phyloP scores from a whole-genome alignment of 1,139 yeast genomes.

The Blastobotrys buckinghamii region DNA sequence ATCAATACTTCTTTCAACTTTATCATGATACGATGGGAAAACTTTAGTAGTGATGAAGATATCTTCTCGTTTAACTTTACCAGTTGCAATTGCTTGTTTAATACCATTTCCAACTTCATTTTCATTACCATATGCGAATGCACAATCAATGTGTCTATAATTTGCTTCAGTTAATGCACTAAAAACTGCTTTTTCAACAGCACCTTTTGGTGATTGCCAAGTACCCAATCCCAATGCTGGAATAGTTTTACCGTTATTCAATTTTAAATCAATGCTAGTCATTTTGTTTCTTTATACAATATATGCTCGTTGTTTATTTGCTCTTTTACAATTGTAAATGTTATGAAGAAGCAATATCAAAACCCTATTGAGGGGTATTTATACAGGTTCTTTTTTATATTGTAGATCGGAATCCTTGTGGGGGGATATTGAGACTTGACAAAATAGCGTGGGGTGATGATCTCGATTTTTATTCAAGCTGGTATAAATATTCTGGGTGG shows the following conservation, averaged over 20 bases:
- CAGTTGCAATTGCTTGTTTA: conserved; percentile 50
- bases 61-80: conserved; percentile 64
- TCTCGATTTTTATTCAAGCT: too few relatives aligned
- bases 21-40: conserved; percentile 62
- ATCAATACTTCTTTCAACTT: conserved; percentile 55
- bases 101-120: conserved; percentile 50
- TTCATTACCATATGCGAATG: conserved; percentile 63
- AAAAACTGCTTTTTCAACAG: conserved; percentile 55
- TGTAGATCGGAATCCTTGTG: not conserved
- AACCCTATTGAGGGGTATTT: not conserved
- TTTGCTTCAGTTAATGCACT: conserved; percentile 63
- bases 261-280: conserved; percentile 19
- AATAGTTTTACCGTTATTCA: conserved; percentile 59
- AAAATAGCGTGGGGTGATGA: not conserved
- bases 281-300: not conserved
- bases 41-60: conserved; percentile 76
- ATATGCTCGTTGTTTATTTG: not conserved
- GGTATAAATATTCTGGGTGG: too few relatives aligned
- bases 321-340: not conserved
- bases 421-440: not conserved
- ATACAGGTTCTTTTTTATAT: not conserved
- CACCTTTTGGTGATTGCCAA: conserved; percentile 60
- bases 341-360: too few relatives aligned
- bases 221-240: conserved; percentile 77
- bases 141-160: conserved; percentile 76